Base-by-base conservation (phyloP, 345 rosid genomes). In the Brassica cretica region DNA sequence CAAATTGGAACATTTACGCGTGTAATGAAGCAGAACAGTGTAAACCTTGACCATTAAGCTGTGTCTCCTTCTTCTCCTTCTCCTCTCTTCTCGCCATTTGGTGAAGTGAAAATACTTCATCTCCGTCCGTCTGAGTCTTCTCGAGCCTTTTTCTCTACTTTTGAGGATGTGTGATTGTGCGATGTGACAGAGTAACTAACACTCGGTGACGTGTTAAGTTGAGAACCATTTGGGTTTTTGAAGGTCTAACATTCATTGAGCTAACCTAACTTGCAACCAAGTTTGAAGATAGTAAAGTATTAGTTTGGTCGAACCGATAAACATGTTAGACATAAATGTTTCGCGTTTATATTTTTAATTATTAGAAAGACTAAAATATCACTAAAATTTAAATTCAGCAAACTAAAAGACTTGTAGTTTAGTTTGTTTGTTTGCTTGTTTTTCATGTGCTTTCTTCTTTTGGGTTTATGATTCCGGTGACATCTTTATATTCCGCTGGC, bases 91-190 rank as follows among this genome's bases (percentile, higher is more conserved):
- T 85, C 94, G 18, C 97, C 91, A 76, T 12, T 85, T 91, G n/a
- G 86, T 85, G 87, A 94, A 94, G 85, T 94, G 98, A 82, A 94
- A 94, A 78, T 97, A 92, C 93, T 91, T 94, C 98, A 94, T 94
- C 64, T 64, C 79, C 29, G 39, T 64, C 79, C 29, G 39, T 64
- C 71, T 62, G 30, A 79, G 82, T 78, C 74, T 30, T 73, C 41
- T 78, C 33, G 53, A 30, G 68, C 75, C 39, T 68, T 68, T 53
- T 27, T 29, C 11, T 19, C 12, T 56, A 11, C 16, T 56, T 58
- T 68, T 63, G 66, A 65, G 55, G 51, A 58, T n/a, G 18, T 12
- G 44, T 56, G 15, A 58, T 11, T 73, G 8, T 18, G 14, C 10
- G 68, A 72, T 58, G 76, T 58, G 81, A 78, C 51, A n/a, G 32